Evolutionary conservation across 176 grass and related monocot species (phyloP).

Genomic region (Carex cristatella): DNA sequence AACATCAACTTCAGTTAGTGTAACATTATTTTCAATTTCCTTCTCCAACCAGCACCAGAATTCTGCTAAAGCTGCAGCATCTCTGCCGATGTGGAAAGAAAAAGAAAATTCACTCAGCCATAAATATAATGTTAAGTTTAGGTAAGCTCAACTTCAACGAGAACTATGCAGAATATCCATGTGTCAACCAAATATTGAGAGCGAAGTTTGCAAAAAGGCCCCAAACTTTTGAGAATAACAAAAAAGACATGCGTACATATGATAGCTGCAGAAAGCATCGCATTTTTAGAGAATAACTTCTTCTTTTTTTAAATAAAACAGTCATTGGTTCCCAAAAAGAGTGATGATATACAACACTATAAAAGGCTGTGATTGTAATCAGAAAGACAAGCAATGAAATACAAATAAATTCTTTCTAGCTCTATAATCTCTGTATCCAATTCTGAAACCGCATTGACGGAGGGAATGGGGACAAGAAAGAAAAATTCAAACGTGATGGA

Average conservation of each 20-base stretch:
- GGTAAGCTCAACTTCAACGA: neutral
- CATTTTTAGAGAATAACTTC: neutral
- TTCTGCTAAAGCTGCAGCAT: constrained; percentile 87
- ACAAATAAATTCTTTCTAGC: no score
- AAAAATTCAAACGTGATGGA: neutral
- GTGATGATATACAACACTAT: no score
- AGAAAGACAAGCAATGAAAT: no score
- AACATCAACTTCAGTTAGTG: constrained; percentile 74
- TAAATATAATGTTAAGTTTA: neutral
- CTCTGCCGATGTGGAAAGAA: constrained; percentile 43
- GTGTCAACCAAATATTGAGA: neutral
- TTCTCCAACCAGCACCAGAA: constrained; percentile 96
- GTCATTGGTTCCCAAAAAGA: neutral
- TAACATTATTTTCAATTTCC: constrained; percentile 40
- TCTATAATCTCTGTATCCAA: no score
- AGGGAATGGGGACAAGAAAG: neutral
- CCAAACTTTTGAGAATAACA: neutral
- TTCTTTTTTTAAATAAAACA: neutral
- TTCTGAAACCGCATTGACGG: no score
- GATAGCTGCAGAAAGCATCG: neutral
- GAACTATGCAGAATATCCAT: neutral
- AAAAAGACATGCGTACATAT: neutral
- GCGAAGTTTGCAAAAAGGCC: neutral
- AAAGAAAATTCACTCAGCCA: neutral
- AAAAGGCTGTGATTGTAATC: no score